phyloP scores from a whole-genome alignment of 164 flowering plant species.

The Liriodendron chinense region DNA sequence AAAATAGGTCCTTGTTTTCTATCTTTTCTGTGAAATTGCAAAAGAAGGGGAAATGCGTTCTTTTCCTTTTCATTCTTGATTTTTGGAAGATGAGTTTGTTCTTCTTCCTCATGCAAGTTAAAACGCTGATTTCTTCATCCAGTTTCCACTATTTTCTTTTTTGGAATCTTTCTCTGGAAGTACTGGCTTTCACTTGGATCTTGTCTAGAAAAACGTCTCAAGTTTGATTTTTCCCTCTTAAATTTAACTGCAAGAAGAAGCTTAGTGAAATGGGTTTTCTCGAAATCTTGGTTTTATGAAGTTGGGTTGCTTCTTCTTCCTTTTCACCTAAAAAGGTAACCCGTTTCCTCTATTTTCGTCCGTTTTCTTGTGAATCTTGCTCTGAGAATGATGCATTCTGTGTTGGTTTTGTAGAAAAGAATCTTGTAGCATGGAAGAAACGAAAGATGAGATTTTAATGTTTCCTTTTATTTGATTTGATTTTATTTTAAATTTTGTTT shows the following conservation, averaged over 20 bases:
- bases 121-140: not conserved
- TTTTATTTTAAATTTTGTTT: not conserved
- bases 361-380: not conserved
- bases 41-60: not conserved
- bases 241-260: not conserved
- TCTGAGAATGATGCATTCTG: too few relatives aligned
- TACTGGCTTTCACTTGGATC: not conserved
- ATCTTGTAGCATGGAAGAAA: not conserved
- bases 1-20: not conserved
- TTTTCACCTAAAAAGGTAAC: not conserved
- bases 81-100: too few relatives aligned
- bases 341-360: not conserved
- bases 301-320: not conserved
- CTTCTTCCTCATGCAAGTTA: too few relatives aligned
- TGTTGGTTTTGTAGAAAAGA: too few relatives aligned
- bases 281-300: not conserved
- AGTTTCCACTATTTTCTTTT: not conserved
- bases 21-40: not conserved
- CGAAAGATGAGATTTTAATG: not conserved
- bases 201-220: not conserved
- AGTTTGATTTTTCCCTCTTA: not conserved
- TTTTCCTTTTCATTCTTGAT: too few relatives aligned
- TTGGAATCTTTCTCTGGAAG: not conserved
- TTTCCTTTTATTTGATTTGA: not conserved
- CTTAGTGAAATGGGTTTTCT: not conserved